Evolutionary conservation across 495 filamentous ascomycete species (phyloP).

Genomic region (Podospora pseudopauciseta): DNA sequence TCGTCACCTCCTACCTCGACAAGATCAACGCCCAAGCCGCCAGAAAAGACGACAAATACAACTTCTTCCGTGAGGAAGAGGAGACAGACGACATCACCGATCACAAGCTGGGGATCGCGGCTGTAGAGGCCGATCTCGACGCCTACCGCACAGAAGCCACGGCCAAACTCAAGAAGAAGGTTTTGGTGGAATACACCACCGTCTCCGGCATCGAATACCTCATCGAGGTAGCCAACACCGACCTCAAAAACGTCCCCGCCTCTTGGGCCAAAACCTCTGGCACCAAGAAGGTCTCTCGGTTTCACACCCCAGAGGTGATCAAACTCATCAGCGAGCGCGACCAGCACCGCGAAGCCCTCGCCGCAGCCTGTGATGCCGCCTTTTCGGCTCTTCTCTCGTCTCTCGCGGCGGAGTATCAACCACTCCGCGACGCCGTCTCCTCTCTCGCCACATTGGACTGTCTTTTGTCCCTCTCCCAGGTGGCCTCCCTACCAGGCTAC

Average conservation of each 20-base stretch:
- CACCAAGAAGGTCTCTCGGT: slow-evolving; percentile 88
- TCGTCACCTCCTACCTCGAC: slow-evolving; percentile 69
- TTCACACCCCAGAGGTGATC: slow-evolving; percentile 89
- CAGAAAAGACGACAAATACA: slow-evolving; percentile 82
- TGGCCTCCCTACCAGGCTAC: slow-evolving; percentile 85
- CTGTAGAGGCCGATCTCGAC: slow-evolving; percentile 81
- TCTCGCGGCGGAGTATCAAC: slow-evolving; percentile 79
- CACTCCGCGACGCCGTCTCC: slow-evolving; percentile 81
- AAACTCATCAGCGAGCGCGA: slow-evolving; percentile 81
- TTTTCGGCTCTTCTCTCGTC: slow-evolving; percentile 64
- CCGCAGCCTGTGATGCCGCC: slow-evolving; percentile 87
- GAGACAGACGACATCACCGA: slow-evolving; percentile 83
- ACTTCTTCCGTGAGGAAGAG: slow-evolving; percentile 82
- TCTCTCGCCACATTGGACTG: slow-evolving; percentile 87
- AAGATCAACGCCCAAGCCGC: slow-evolving; percentile 85
- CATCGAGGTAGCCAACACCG: slow-evolving; percentile 78
- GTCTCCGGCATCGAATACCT: slow-evolving; percentile 91
- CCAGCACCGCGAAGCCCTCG: slow-evolving; percentile 89
- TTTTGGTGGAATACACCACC: slow-evolving; percentile 68
- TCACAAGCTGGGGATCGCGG: slow-evolving; percentile 87
- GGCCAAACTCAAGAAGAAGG: slow-evolving; percentile 63
- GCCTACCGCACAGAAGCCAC: slow-evolving; percentile 69
- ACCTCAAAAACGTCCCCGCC: slow-evolving; percentile 81
- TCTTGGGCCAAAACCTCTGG: slow-evolving; percentile 92
- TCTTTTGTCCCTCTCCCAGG: slow-evolving; percentile 76